Percentiles rank a stretch among this genome's conserved stretches.
Evolutionary conservation across 495 filamentous ascomycete genomes (phyloP).

Genomic region (Neurospora sp.): DNA sequence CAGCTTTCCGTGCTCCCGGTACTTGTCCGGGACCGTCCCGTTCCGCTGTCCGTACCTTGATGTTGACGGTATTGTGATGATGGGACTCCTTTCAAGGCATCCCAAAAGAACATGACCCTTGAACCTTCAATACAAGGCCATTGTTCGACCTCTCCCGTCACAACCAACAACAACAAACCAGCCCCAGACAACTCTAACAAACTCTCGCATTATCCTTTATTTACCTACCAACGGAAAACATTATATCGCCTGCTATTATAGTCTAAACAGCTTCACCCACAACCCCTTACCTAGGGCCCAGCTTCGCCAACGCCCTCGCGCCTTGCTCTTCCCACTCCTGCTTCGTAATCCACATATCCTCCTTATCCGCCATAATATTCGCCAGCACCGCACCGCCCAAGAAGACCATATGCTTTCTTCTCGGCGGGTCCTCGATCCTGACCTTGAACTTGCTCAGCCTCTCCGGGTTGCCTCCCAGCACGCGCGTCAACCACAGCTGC

Average conservation of each 20-base stretch:
- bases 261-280: background rate
- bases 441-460: slow-evolving; percentile 98
- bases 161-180: background rate
- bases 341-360: slow-evolving; percentile 97
- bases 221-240: background rate
- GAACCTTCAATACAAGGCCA: background rate
- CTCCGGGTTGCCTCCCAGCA: slow-evolving; percentile 82
- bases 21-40: background rate
- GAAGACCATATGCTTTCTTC: slow-evolving; percentile 98
- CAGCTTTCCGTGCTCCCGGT: background rate
- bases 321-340: slow-evolving; percentile 95
- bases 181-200: background rate
- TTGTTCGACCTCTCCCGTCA: background rate
- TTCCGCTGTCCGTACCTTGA: background rate
- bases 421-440: slow-evolving; percentile 92
- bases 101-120: background rate
- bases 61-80: background rate
- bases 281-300: slow-evolving; percentile 58
- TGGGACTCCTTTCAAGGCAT: background rate
- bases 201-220: background rate
- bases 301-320: slow-evolving; percentile 73
- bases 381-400: slow-evolving; percentile 92
- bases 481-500: slow-evolving; percentile 93
- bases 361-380: slow-evolving; percentile 97
- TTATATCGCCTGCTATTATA: background rate